These are phyloP conservation scores for Jaminaea rosea DNA, from an alignment of 1,284 basidiomycete genomes.

Conservation along the genomic window DNA sequence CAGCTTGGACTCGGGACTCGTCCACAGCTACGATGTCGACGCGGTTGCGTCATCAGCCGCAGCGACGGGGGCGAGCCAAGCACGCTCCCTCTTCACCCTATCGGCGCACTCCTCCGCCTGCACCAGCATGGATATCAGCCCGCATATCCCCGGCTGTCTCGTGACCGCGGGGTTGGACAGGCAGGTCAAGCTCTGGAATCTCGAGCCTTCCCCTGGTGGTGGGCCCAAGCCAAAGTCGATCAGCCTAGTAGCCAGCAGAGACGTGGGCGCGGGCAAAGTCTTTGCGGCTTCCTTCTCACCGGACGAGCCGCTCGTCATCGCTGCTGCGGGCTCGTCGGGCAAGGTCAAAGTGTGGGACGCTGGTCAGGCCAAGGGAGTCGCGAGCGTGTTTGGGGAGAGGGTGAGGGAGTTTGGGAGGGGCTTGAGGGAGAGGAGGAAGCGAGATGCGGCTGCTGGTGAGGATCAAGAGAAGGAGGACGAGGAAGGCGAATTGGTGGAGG, in stretches of 20 bases:
- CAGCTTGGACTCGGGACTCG: constrained; percentile 43
- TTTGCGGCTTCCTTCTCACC: constrained; percentile 85
- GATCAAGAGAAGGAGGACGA: constrained; percentile 18
- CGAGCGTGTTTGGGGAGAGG: constrained; percentile 47
- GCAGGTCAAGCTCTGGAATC: constrained; percentile 74
- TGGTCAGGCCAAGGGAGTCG: constrained; percentile 45
- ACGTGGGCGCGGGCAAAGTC: constrained; percentile 93
- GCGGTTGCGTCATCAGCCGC: constrained; percentile 64
- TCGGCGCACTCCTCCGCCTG: constrained; percentile 89
- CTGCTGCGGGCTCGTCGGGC: constrained; percentile 85
- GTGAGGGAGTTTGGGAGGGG: constrained; percentile 39
- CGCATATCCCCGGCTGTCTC: constrained; percentile 80
- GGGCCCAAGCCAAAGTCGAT: constrained; percentile 50
- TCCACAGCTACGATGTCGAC: constrained; percentile 60
- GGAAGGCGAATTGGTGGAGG: background rate
- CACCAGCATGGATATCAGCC: constrained; percentile 83
- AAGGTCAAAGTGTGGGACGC: constrained; percentile 87
- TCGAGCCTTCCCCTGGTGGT: constrained; percentile 48
- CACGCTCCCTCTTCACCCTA: constrained; percentile 64
- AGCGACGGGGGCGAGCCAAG: constrained; percentile 34
- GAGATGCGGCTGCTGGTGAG: constrained; percentile 14
- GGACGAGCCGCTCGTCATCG: constrained; percentile 84
- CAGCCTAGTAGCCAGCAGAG: constrained; percentile 75
- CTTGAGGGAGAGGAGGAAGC: constrained; percentile 44
- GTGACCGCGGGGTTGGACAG: constrained; percentile 91